Conservation (phyloP, 768 basidiomycete genomes). For the Lentinus tigrinus region DNA sequence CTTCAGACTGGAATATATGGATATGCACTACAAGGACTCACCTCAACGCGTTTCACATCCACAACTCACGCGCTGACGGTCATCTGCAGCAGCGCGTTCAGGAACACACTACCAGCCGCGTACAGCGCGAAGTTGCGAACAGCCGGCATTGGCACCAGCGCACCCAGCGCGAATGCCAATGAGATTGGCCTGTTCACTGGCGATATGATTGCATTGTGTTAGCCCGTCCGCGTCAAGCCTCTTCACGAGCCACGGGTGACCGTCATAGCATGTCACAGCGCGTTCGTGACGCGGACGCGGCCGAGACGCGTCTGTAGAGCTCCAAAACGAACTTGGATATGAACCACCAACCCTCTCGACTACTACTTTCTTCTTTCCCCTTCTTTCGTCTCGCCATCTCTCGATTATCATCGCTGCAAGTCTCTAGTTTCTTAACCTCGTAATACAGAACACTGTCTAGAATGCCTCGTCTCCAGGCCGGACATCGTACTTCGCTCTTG, state of each 20-base stretch:
- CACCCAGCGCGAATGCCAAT: slow-evolving; percentile 94
- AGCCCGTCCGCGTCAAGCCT: no score
- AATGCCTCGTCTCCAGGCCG: slow-evolving; percentile 15
- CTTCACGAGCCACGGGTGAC: background rate
- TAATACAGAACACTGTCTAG: no score
- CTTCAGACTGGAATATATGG: background rate
- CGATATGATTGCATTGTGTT: no score
- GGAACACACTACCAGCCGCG: slow-evolving; percentile 90
- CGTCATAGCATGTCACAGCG: background rate
- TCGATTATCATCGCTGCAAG: background rate
- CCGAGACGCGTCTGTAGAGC: background rate
- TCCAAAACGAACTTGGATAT: background rate
- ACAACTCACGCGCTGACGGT: slow-evolving; percentile 85
- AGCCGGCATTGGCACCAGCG: slow-evolving; percentile 97
- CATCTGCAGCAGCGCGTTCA: slow-evolving; percentile 90
- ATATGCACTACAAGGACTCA: slow-evolving; percentile 34
- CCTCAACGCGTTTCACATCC: slow-evolving; percentile 85
- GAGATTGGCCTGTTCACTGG: no score
- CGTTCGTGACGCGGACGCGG: background rate
- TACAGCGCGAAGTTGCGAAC: slow-evolving; percentile 98
- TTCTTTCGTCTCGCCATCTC: background rate
- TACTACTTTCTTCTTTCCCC: background rate
- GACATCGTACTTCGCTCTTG: slow-evolving; percentile 4
- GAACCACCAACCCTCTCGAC: background rate
- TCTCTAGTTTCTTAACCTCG: background rate